Conservation (phyloP, 441 rosid species). For the Isatis lusitanica region DNA sequence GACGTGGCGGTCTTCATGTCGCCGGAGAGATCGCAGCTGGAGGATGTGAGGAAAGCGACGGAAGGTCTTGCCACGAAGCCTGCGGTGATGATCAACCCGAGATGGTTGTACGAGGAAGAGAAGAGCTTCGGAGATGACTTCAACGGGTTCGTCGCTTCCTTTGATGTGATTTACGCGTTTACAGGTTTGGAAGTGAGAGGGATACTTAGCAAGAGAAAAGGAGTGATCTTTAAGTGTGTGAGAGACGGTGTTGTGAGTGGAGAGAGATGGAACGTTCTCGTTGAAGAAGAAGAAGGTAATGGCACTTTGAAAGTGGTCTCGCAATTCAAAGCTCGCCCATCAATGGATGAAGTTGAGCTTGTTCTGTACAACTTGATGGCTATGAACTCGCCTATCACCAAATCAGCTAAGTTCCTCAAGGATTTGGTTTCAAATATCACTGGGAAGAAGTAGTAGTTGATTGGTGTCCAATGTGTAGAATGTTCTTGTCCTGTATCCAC, state of each 20-base stretch:
- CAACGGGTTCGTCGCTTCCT: conserved; percentile 51
- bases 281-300: conserved; percentile 75
- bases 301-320: conserved; percentile 69
- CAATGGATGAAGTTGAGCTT: conserved; percentile 71
- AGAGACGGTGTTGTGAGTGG: conserved; percentile 83
- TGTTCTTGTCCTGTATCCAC: background rate
- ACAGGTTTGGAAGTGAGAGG: conserved; percentile 77
- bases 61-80: conserved; percentile 61
- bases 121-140: conserved; percentile 50
- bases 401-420: conserved; percentile 72
- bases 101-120: conserved; percentile 70
- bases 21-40: conserved; percentile 58
- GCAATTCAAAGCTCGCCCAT: conserved; percentile 62
- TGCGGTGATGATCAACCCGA: conserved; percentile 71
- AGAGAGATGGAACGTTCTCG: conserved; percentile 73
- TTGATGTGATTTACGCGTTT: conserved; percentile 80
- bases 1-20: conserved; percentile 69
- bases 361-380: conserved; percentile 86
- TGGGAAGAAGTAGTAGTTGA: conserved; percentile 56
- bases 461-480: background rate
- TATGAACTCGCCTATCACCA: conserved; percentile 77
- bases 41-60: conserved; percentile 37
- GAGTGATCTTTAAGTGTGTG: conserved; percentile 77
- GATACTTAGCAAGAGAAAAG: conserved; percentile 63
- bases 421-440: conserved; percentile 72